Conservation (phyloP, 2,329 filamentous ascomycete species). For the Cladosporium oxysporum region DNA sequence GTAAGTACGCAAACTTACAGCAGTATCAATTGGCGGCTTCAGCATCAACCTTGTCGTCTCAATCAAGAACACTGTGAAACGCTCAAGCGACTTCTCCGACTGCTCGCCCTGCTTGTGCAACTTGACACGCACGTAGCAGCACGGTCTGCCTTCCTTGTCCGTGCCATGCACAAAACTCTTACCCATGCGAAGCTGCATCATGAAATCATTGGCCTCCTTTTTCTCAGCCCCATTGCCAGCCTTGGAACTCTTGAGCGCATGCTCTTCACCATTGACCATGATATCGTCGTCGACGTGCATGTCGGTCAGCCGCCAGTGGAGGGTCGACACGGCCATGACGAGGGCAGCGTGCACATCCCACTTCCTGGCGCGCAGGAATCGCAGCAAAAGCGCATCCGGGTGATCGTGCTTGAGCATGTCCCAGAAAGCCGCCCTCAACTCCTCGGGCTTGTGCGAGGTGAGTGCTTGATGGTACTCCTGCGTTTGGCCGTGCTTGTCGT, state of each 20-base stretch:
- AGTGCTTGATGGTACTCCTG: slow-evolving; percentile 84
- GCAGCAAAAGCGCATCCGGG: slow-evolving; percentile 78
- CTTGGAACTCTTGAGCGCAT: slow-evolving; percentile 62
- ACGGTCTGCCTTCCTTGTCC: slow-evolving; percentile 81
- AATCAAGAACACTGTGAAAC: slow-evolving; percentile 90
- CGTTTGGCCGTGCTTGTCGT: slow-evolving; percentile 91
- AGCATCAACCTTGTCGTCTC: slow-evolving; percentile 89
- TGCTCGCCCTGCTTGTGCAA: slow-evolving; percentile 83
- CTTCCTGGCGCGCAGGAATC: slow-evolving; percentile 85
- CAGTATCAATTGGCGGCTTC: slow-evolving; percentile 80
- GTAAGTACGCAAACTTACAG: slow-evolving; percentile 59
- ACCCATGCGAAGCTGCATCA: slow-evolving; percentile 81
- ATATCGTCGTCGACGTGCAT: slow-evolving; percentile 90
- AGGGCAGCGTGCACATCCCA: slow-evolving; percentile 95
- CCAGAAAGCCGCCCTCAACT: slow-evolving; percentile 82
- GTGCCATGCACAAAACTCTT: slow-evolving; percentile 90
- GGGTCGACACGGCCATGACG: slow-evolving; percentile 90
- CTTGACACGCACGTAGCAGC: slow-evolving; percentile 81
- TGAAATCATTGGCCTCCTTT: slow-evolving; percentile 73
- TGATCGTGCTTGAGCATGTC: slow-evolving; percentile 93
- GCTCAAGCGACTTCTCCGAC: slow-evolving; percentile 76
- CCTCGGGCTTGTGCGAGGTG: slow-evolving; percentile 72
- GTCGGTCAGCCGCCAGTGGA: slow-evolving; percentile 84
- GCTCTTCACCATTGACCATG: slow-evolving; percentile 72
- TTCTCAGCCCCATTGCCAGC: slow-evolving; percentile 60